phyloP scores from a whole-genome alignment of 257 asterid species.

The Solanum sparsipilum region DNA sequence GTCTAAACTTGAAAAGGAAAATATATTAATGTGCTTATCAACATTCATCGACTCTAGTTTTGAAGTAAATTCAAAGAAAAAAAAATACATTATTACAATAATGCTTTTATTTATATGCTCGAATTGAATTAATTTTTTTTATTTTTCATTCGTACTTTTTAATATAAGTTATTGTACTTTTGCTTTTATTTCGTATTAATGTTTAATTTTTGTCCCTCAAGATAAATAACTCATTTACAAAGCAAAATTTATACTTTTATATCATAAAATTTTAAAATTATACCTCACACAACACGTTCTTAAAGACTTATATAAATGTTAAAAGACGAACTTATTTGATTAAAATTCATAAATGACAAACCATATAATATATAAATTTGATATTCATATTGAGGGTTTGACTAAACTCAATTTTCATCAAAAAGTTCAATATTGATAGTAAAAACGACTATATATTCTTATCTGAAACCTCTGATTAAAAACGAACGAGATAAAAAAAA shows the following conservation, averaged over 20 bases:
- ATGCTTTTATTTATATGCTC: too few relatives aligned
- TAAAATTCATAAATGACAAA: too few relatives aligned
- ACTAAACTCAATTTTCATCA: not conserved
- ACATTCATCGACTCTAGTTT: not conserved
- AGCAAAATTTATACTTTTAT: not conserved
- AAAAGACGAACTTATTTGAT: not conserved
- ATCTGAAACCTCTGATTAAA: not conserved
- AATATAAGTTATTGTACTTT: not conserved
- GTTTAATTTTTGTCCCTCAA: not conserved
- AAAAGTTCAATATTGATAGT: not conserved
- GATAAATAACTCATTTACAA: not conserved
- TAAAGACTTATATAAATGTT: too few relatives aligned
- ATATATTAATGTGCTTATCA: accelerated
- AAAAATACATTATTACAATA: too few relatives aligned
- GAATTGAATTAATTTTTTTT: not conserved
- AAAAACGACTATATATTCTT: not conserved
- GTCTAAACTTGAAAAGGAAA: not conserved
- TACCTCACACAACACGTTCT: not conserved
- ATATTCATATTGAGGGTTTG: not conserved
- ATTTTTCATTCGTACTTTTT: accelerated
- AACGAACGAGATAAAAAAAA: too few relatives aligned
- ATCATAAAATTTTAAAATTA: not conserved
- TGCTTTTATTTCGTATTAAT: accelerated
- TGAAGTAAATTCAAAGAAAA: not conserved
- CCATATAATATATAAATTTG: not conserved